phyloP scores from a whole-genome alignment of 225 moss, liverwort and hornwort genomes.

The Bryoerythrophyllum caledonicum region DNA sequence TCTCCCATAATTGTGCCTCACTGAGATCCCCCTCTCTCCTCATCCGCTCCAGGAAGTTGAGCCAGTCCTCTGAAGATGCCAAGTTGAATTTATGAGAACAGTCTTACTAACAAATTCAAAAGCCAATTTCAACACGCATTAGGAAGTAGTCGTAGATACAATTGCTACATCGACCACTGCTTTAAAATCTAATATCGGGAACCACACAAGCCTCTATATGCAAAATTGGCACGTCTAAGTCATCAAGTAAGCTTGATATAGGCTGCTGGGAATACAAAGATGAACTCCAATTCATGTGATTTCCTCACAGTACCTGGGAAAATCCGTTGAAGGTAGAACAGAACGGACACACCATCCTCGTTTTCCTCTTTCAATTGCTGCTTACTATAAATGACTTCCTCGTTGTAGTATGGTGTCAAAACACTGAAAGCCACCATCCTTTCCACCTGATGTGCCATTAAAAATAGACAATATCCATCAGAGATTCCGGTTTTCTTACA shows the following conservation, averaged over 20 bases:
- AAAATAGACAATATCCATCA: slow-evolving; percentile 1
- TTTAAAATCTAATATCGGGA: neutral
- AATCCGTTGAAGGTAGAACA: slow-evolving; percentile 82
- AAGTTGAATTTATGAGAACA: slow-evolving; percentile 15
- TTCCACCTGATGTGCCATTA: slow-evolving; percentile 61
- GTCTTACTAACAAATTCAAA: neutral
- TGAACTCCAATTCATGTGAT: neutral
- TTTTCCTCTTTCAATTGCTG: slow-evolving; percentile 58
- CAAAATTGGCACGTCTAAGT: neutral
- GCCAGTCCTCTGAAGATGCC: slow-evolving; percentile 42
- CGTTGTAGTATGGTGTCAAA: slow-evolving; percentile 83
- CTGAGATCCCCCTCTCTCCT: slow-evolving; percentile 36
- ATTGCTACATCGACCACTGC: neutral
- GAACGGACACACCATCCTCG: slow-evolving; percentile 79
- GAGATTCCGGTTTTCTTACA: neutral
- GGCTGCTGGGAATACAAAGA: neutral
- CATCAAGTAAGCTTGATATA: neutral
- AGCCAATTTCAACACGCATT: slow-evolving; percentile 8
- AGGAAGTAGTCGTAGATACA: neutral
- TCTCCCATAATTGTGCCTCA: slow-evolving; percentile 44
- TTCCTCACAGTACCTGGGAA: slow-evolving; percentile 64
- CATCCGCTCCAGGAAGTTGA: slow-evolving; percentile 70
- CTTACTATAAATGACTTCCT: slow-evolving; percentile 78
- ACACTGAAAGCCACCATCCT: slow-evolving; percentile 96
- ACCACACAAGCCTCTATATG: neutral